Evolutionary conservation across 2,329 filamentous ascomycete species (phyloP).

Genomic region (Aspergillus fumigatiaffinis): DNA sequence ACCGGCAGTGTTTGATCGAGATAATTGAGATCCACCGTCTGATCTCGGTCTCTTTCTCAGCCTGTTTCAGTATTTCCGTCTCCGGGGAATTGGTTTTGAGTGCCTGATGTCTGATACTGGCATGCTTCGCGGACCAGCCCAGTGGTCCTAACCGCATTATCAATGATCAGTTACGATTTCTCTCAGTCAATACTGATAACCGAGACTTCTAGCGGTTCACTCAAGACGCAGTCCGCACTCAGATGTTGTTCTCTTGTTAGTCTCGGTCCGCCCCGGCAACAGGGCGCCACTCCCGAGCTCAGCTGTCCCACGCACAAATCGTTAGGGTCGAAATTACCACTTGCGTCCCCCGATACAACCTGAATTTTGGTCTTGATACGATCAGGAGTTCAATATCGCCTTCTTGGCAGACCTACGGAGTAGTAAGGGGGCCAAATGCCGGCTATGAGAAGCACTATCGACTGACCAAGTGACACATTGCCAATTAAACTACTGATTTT

Average conservation of each 20-base stretch:
- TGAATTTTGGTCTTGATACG: background rate
- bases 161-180: background rate
- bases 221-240: background rate
- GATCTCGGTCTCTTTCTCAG: background rate
- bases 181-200: background rate
- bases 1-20: background rate
- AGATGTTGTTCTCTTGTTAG: background rate
- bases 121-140: background rate
- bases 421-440: background rate
- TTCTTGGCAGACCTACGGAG: background rate
- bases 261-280: constrained; percentile 10
- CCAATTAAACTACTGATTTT: constrained; percentile 1
- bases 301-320: background rate
- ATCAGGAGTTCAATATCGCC: background rate
- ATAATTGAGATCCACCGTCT: background rate
- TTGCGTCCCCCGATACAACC: background rate
- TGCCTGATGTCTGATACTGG: background rate
- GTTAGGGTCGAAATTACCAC: background rate
- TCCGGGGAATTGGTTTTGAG: background rate
- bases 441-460: background rate
- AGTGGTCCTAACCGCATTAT: background rate
- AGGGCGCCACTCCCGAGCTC: constrained; percentile 8
- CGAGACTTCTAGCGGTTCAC: background rate
- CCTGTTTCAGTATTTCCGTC: background rate
- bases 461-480: background rate